Evolutionary conservation across 2,329 filamentous ascomycete species (phyloP), one percentile per base, ranked within the genome.

Genomic region (Phyllosticta citriasiana): DNA sequence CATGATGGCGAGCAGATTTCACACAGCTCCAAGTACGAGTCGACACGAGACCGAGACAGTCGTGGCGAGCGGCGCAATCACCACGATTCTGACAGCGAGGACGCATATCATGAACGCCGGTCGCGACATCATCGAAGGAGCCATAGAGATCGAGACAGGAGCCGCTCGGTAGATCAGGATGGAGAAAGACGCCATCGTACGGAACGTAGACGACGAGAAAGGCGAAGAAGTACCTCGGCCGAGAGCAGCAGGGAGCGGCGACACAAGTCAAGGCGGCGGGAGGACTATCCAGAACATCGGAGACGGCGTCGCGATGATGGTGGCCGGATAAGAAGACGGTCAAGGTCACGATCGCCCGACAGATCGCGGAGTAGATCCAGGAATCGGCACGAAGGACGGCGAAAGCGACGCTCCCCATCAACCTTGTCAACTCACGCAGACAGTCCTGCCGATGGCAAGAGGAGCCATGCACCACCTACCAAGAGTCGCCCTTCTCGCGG

Each of bases 1-100:
- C 58, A 59, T 16, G 67, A 68, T n/a, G 68, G 68, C n/a, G 69
- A 64, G n/a, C 26, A 25, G n/a, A 55, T 55, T 3, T 55, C 52
- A 52, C 55, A 63, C 30, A 47, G 62, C 53, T 65, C 55, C 60
- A 66, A 53, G 66, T 57, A 61, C 14, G 62, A 60, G 19, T 24
- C 62, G 22, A 65, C 67, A 7, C 57, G 33, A n/a, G 58, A 63
- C 12, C 51, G 57, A 25, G 57, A 57, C 3, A 24, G 54, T 40
- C 22, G 59, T 55, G 54, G 57, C 12, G 57, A 59, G n/a, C 68
- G 66, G 57, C 60, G 67, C 19, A 63, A 63, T 19, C 63, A 63
- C 26, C 35, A 62, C 22, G 60, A 65, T 3, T 62, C 61, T 25
- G 59, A 64, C n/a, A 60, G 59, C 22, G 61, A 63, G 19, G 59